phyloP scores from a whole-genome alignment of 78 protist species.

The Speleostelium caveatum region DNA sequence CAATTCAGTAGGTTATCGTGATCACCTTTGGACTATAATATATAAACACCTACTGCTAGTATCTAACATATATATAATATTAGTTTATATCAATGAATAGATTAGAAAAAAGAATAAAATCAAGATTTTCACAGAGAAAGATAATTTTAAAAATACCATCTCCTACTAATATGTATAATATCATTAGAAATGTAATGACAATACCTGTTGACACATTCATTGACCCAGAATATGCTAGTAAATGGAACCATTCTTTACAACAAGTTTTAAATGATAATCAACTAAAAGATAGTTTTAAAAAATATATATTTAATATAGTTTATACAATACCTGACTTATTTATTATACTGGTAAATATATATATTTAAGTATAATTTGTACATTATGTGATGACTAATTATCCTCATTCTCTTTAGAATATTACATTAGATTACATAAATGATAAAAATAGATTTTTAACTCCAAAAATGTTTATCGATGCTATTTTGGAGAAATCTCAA shows the following conservation, averaged over 20 bases:
- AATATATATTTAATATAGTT: neutral
- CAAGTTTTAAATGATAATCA: neutral
- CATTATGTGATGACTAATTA: neutral
- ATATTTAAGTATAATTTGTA: neutral
- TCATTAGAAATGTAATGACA: slow-evolving; percentile 3
- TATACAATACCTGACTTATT: neutral
- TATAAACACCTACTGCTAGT: neutral
- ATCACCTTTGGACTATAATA: neutral
- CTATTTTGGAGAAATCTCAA: neutral
- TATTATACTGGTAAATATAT: neutral
- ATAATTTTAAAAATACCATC: neutral
- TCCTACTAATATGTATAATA: neutral
- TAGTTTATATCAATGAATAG: neutral
- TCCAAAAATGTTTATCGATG: neutral
- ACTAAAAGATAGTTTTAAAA: neutral
- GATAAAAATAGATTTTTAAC: slow-evolving; percentile 4
- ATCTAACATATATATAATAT: neutral
- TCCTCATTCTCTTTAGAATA: neutral
- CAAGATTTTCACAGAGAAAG: slow-evolving; percentile 30
- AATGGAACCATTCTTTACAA: slow-evolving; percentile 7
- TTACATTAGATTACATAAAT: neutral
- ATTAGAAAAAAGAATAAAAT: slow-evolving; percentile 58
- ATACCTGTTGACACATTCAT: neutral
- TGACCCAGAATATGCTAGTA: neutral
- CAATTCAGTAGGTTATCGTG: neutral